phyloP scores from a whole-genome alignment of 139 green algal species.

The Zygnema cylindricum region DNA sequence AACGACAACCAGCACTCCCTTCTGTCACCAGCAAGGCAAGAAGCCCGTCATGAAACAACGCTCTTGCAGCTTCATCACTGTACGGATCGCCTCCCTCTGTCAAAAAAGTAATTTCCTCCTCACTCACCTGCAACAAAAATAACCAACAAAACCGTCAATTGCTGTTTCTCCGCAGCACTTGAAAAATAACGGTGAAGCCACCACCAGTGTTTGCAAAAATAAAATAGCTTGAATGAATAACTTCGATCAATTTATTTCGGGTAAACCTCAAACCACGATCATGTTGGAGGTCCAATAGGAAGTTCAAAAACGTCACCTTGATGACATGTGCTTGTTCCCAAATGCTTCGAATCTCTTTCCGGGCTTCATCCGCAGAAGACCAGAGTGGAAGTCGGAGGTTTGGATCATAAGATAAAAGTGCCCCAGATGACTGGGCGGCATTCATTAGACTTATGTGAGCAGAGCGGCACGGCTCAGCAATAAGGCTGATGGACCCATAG shows the following conservation, averaged over 20 bases:
- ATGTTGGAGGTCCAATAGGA: too few relatives aligned
- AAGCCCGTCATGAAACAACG: slow-evolving; percentile 25
- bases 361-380: slow-evolving; percentile 22
- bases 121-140: slow-evolving; percentile 40
- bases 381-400: slow-evolving; percentile 59
- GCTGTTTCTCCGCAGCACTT: too few relatives aligned
- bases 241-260: too few relatives aligned
- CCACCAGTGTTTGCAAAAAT: too few relatives aligned
- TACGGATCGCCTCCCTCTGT: slow-evolving; percentile 45
- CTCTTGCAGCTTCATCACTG: slow-evolving; percentile 39
- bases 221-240: too few relatives aligned
- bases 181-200: too few relatives aligned
- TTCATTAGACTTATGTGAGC: slow-evolving; percentile 47
- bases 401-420: slow-evolving; percentile 51
- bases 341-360: slow-evolving; percentile 47
- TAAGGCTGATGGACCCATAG: slow-evolving; percentile 61
- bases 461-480: slow-evolving; percentile 54
- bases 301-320: too few relatives aligned
- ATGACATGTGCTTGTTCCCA: slow-evolving; percentile 56
- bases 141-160: too few relatives aligned
- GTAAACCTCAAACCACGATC: too few relatives aligned
- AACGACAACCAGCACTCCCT: slow-evolving; percentile 37
- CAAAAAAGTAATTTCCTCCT: slow-evolving; percentile 58
- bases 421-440: not conserved
- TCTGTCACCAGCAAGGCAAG: slow-evolving; percentile 53